Evolutionary conservation across 768 basidiomycete species (phyloP).

Genomic region (Arthromyces matolae): DNA sequence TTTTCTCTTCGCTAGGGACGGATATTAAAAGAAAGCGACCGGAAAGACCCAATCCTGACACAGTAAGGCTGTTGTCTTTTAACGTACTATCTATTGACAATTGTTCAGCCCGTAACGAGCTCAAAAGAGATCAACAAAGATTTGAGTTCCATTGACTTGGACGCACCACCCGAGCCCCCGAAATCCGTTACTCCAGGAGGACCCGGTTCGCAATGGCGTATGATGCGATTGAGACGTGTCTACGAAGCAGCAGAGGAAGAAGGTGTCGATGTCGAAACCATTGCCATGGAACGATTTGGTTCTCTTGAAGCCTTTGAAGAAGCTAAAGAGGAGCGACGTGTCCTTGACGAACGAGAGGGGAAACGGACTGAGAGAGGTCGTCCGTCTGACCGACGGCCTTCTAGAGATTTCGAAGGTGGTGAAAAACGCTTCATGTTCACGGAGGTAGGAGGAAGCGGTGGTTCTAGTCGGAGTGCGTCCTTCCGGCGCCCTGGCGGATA

Average conservation of each 20-base stretch:
- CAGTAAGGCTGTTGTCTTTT: constrained; percentile 39
- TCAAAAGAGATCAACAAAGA: constrained; percentile 61
- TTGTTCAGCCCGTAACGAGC: constrained; percentile 54
- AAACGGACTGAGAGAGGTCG: constrained; percentile 40
- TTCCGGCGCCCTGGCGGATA: constrained; percentile 80
- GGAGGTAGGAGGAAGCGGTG: constrained; percentile 56
- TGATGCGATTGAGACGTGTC: constrained; percentile 90
- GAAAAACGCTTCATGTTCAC: constrained; percentile 67
- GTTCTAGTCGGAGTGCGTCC: constrained; percentile 77
- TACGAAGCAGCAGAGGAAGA: constrained; percentile 92
- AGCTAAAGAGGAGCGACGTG: constrained; percentile 79
- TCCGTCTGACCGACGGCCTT: constrained; percentile 24
- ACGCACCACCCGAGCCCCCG: constrained; percentile 37
- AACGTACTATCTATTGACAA: constrained; percentile 1
- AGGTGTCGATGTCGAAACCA: constrained; percentile 61
- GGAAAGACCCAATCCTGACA: constrained; percentile 65
- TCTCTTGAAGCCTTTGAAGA: constrained; percentile 83
- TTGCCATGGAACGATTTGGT: constrained; percentile 88
- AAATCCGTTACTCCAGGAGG: constrained; percentile 73
- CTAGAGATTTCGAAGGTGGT: constrained; percentile 38
- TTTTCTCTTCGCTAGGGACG: constrained; percentile 85
- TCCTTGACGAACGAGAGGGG: constrained; percentile 80
- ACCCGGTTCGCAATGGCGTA: constrained; percentile 93
- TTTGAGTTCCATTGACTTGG: constrained; percentile 43
- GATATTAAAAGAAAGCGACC: constrained; percentile 61